A percentile compares a stretch with the other conserved stretches of the same genome.
These are phyloP conservation scores for Lodderomyces oxycetoniae DNA, from an alignment of 1,139 yeast species.

Conservation along the genomic window DNA sequence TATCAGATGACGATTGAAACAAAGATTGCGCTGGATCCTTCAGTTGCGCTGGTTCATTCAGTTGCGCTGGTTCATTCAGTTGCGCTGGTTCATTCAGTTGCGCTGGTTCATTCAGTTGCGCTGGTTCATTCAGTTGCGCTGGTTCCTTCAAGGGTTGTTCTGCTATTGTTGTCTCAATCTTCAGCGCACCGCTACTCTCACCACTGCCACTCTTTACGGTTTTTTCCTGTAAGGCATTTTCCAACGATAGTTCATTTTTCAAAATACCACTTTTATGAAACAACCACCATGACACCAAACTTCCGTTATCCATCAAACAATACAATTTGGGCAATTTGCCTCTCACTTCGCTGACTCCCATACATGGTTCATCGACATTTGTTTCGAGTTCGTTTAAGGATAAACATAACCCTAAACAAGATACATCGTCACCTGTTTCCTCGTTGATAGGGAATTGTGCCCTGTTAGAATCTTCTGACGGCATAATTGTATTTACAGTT, in stretches of 20 bases:
- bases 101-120: too few species aligned
- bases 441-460: constrained; percentile 70
- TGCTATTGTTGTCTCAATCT: too few species aligned
- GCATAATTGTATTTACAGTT: constrained; percentile 5
- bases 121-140: too few species aligned
- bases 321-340: constrained; percentile 61
- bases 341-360: constrained; percentile 48
- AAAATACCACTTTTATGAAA: constrained; percentile 49
- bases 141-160: too few species aligned
- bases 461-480: constrained; percentile 58
- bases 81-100: too few species aligned
- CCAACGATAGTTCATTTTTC: constrained; percentile 20
- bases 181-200: too few species aligned
- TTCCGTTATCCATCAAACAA: constrained; percentile 60
- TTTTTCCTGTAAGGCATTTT: constrained; percentile 13
- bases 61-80: too few species aligned
- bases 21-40: too few species aligned
- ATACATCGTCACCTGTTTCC: constrained; percentile 60
- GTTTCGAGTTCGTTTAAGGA: constrained; percentile 46
- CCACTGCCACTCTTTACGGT: too few species aligned
- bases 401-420: constrained; percentile 63
- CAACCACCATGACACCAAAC: constrained; percentile 59
- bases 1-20: constrained; percentile 5
- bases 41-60: too few species aligned
- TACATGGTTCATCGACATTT: constrained; percentile 48